Conservation (phyloP, 805 yeast genomes). For the Suhomyces sp. region DNA sequence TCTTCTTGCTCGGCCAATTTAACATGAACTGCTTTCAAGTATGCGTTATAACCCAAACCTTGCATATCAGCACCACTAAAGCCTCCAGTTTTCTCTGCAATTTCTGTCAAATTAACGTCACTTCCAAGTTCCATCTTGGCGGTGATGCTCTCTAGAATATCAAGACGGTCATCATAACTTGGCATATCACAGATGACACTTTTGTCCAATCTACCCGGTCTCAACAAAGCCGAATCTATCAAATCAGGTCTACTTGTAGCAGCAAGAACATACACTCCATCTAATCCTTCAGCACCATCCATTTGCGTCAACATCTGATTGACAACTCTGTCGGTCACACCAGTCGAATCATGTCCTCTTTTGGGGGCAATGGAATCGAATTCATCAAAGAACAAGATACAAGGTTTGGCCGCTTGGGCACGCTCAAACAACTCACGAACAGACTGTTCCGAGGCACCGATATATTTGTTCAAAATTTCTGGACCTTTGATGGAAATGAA, state of each 20-base stretch:
- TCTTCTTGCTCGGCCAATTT: constrained; percentile 52
- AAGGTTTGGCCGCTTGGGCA: constrained; percentile 93
- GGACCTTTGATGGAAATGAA: constrained; percentile 95
- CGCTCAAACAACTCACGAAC: constrained; percentile 91
- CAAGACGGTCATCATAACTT: constrained; percentile 61
- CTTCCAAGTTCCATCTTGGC: constrained; percentile 57
- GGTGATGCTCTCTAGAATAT: constrained; percentile 62
- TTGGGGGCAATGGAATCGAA: constrained; percentile 97
- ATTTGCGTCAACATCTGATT: constrained; percentile 95
- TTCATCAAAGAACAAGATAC: constrained; percentile 90
- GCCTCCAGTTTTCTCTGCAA: constrained; percentile 67
- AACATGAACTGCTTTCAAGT: constrained; percentile 78
- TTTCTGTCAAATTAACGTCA: constrained; percentile 49
- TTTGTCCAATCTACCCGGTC: constrained; percentile 96
- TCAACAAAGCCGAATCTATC: constrained; percentile 87
- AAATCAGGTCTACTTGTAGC: constrained; percentile 96
- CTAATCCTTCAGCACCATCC: constrained; percentile 97
- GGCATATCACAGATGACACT: constrained; percentile 91
- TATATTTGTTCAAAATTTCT: constrained; percentile 89
- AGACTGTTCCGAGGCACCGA: constrained; percentile 96
- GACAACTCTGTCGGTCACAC: constrained; percentile 96
- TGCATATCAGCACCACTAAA: constrained; percentile 95
- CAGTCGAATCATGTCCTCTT: constrained; percentile 96
- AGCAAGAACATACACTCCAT: constrained; percentile 94
- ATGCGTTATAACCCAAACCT: constrained; percentile 88